Conservation (phyloP, 108 stramenopile genomes). For the Cyclotella baltica region DNA sequence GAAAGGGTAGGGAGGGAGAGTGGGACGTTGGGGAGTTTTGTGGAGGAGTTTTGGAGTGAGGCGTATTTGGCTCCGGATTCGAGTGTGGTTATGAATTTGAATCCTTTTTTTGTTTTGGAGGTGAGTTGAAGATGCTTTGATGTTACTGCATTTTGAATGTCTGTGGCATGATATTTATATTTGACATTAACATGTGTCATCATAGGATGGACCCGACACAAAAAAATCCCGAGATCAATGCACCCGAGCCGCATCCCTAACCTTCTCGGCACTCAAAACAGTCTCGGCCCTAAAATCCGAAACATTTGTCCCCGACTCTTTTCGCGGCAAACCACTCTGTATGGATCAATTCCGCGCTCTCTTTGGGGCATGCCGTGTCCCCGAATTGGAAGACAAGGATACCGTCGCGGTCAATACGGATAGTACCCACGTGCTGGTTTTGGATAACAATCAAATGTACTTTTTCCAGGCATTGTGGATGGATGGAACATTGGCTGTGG, state of each 20-base stretch:
- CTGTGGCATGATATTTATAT: not conserved
- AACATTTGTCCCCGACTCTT: slow-evolving; percentile 71
- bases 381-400: slow-evolving; percentile 58
- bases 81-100: slow-evolving; percentile 84
- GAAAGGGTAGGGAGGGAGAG: slow-evolving; percentile 57
- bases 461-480: slow-evolving; percentile 84
- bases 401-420: slow-evolving; percentile 67
- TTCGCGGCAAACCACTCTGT: slow-evolving; percentile 77
- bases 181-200: not conserved
- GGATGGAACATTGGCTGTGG: slow-evolving; percentile 76
- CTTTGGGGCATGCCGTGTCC: slow-evolving; percentile 73
- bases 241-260: slow-evolving; percentile 72
- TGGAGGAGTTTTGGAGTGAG: slow-evolving; percentile 92
- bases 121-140: not conserved
- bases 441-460: slow-evolving; percentile 76
- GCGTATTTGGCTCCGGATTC: slow-evolving; percentile 86
- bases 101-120: slow-evolving; percentile 90
- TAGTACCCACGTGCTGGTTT: slow-evolving; percentile 73
- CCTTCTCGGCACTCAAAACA: slow-evolving; percentile 77
- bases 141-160: not conserved
- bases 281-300: slow-evolving; percentile 71
- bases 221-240: slow-evolving; percentile 75
- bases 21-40: slow-evolving; percentile 71
- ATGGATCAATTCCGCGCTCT: slow-evolving; percentile 83
- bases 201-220: slow-evolving; percentile 77